Evolutionary conservation across 805 yeast species (phyloP), one percentile per base, ranked within the genome.

Genomic region (Vanderwaltozyma yarrowii): DNA sequence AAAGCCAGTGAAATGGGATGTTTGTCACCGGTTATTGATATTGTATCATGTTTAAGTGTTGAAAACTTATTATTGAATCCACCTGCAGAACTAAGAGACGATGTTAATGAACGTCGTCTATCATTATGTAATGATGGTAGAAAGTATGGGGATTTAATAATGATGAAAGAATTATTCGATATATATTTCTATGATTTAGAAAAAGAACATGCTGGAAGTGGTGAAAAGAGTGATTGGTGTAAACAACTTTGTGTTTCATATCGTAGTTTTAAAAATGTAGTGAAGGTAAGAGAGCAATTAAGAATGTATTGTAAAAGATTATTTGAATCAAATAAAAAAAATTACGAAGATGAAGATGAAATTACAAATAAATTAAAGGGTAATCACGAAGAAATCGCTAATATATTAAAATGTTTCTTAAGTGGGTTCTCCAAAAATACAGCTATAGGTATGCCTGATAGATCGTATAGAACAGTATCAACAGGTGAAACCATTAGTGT

Each of bases 401-500:
- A 64, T 3, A 69, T 89, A 8, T 64, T 89, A 39, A 83, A 84
- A 56, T 74, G 94, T 19, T 92, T 92, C 59, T 62, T 92, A 29
- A 67, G 70, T 28, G 98, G 99, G 0, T 89, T 71, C 50, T 71
- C 85, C n/a, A 71, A 80, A 34, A 88, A 89, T 58, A 79, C 95
- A 0, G 98, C 98, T 0, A 74, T 92, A 15, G 95, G 96, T 10
- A 75, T 84, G 76, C 95, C 97, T 0, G 97, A 92, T 58, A 71
- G 96, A 52, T 81, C 95, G 3, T 92, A 80, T 63, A 70, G 94
- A 54, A 87, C 97, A 0, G 80, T 87, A 6, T 65, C 80, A 21
- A 75, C 82, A 1, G 95, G 95, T 19, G 96, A 86, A 58, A 66
- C 84, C 24, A 76, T 89, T 33, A 77, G 92, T 35, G 76, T 89